Evolutionary conservation across 495 filamentous ascomycete genomes (phyloP), one percentile per base, ranked within the genome.

Genomic region (Rostrohypoxylon terebratum): DNA sequence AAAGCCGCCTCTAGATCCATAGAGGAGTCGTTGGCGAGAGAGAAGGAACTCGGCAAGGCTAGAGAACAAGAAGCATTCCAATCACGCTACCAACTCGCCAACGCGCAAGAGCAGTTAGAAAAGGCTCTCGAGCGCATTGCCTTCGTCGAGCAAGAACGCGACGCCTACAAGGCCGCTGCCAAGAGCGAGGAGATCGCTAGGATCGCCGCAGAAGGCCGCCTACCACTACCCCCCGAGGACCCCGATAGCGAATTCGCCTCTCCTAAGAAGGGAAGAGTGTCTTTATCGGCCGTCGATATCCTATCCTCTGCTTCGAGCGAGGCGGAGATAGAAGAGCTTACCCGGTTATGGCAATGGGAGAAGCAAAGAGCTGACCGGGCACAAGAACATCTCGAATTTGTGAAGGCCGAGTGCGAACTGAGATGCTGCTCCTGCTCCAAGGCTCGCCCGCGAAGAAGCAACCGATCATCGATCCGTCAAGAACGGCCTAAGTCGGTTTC

Each of bases 381-480:
- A 0, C 86, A 94, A 63, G 90, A 92, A 13, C 88, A 90, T 72
- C 81, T 94, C 25, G 86, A 94, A n/a, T 97, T 94, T 77, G 81
- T 97, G 83, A 88, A 92, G 71, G 86, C 91, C 67, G 93, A 97
- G 77, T 96, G 94, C 78, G 86, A 89, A 51, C 89, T 95, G 63
- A 86, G 87, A 63, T 87, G 87, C 77, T 96, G 92, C 81, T 80
- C 89, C 1, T 93, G 90, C 16, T 77, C 67, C 34, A 81, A 78
- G 60, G 38, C 75, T 20, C 68, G 74, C 14, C 66, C 77, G 1
- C 74, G 71, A 9, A 65, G 74, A 51, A 80, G 76, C 66, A 53
- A 58, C 9, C 34, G 58, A 4, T 55, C 42, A 2, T 48, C 71
- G 31, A 21, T 65, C 6, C 78, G 78, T 57, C 78, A 78, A 59